Conservation (phyloP, 139 green algal species). For the Tetradesmus lagerheimii region DNA sequence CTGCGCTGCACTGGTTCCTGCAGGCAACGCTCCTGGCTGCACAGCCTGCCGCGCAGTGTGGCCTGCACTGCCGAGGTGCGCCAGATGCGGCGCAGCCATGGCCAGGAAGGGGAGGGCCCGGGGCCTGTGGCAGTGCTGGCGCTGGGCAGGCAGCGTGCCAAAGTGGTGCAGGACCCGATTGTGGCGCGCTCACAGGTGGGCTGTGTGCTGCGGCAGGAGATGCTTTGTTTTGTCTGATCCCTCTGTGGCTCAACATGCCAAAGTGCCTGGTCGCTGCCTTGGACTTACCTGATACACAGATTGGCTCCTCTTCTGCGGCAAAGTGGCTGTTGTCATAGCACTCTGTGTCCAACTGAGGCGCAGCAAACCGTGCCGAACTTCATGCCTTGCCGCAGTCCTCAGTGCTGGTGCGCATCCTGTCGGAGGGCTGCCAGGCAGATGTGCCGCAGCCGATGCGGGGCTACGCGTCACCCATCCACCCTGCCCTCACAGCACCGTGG, state of each 20-base stretch:
- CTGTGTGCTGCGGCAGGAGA: background rate
- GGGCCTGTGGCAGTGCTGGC: slow-evolving; percentile 37
- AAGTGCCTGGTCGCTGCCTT: too few relatives aligned
- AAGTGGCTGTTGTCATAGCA: too few relatives aligned
- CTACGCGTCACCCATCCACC: background rate
- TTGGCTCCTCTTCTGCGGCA: too few relatives aligned
- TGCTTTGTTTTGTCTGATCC: too few relatives aligned
- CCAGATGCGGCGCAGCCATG: slow-evolving; percentile 1
- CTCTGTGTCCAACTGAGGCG: too few relatives aligned
- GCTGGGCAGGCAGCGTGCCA: slow-evolving; percentile 34
- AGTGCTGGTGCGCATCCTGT: slow-evolving; percentile 25
- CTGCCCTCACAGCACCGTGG: slow-evolving; percentile 23
- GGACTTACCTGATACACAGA: too few relatives aligned
- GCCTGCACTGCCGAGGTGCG: slow-evolving; percentile 40
- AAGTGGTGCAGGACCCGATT: background rate
- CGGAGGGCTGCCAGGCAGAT: slow-evolving; percentile 22
- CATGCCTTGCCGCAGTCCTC: slow-evolving; percentile 5
- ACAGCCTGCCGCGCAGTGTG: background rate
- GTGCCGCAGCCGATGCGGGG: slow-evolving; percentile 27
- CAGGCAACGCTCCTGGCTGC: background rate
- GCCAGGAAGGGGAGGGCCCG: background rate
- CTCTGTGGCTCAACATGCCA: too few relatives aligned
- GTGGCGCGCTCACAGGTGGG: background rate
- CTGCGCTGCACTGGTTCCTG: background rate
- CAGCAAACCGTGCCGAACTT: too few relatives aligned